Conservation (phyloP, 2,329 filamentous ascomycete species). For the Meredithiella fracta region DNA sequence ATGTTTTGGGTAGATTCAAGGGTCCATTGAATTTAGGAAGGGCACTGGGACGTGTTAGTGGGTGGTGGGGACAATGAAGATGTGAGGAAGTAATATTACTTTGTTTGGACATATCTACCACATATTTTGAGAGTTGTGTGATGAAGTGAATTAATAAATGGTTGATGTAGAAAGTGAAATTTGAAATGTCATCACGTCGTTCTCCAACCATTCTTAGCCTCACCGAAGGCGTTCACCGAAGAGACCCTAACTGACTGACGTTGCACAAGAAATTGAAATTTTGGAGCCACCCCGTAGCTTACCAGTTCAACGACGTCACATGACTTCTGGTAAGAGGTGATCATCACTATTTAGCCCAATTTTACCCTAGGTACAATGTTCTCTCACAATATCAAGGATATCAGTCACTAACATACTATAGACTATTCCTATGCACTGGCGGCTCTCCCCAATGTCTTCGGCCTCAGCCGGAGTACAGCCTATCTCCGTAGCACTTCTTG, state of each 20-base stretch:
- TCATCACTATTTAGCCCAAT: not conserved
- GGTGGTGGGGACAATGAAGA: slow-evolving; percentile 22
- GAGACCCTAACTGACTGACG: not conserved
- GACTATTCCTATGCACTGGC: slow-evolving; percentile 10
- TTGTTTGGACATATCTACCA: slow-evolving; percentile 23
- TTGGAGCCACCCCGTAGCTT: not conserved
- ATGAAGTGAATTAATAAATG: not conserved
- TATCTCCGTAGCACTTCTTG: not conserved
- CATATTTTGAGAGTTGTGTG: slow-evolving; percentile 20
- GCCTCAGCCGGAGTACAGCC: slow-evolving; percentile 5
- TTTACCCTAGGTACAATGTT: not conserved
- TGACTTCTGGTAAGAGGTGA: not conserved
- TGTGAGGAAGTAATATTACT: slow-evolving; percentile 18
- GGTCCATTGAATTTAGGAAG: slow-evolving; percentile 57
- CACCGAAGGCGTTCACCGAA: not conserved
- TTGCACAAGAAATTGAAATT: not conserved
- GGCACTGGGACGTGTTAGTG: slow-evolving; percentile 36
- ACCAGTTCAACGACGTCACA: not conserved
- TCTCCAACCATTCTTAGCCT: not conserved
- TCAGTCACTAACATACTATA: not conserved
- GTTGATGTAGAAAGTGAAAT: not conserved
- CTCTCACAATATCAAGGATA: not conserved
- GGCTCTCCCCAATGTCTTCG: slow-evolving; percentile 12
- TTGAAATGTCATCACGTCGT: not conserved
- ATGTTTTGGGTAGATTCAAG: slow-evolving; percentile 54